Conservation (phyloP, 176 grass and related monocot species). For the Thinopyrum elongatum region DNA sequence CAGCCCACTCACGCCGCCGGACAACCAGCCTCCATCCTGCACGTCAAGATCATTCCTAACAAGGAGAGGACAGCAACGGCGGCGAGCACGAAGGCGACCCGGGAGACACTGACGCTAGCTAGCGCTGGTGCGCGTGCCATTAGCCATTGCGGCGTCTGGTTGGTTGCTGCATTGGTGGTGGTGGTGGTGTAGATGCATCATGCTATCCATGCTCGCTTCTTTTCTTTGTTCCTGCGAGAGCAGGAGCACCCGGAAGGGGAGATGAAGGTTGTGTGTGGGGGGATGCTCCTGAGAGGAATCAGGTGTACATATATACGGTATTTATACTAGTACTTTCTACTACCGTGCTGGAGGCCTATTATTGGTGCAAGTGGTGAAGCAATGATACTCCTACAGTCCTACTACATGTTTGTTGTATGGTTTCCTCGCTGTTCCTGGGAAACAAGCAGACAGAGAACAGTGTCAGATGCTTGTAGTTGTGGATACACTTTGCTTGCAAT, state of each 20-base stretch:
- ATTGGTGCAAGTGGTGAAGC: not conserved
- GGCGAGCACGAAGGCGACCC: not conserved
- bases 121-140: too few species aligned
- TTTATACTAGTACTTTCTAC: constrained; percentile 29
- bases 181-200: too few species aligned
- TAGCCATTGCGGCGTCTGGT: too few species aligned
- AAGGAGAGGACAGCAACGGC: not conserved
- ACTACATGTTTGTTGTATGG: not conserved
- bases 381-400: not conserved
- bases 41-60: too few species aligned
- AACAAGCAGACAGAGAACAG: not conserved
- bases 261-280: too few species aligned
- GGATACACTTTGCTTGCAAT: not conserved
- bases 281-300: not conserved
- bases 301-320: not conserved
- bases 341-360: too few species aligned
- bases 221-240: too few species aligned
- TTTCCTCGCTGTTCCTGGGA: not conserved
- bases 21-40: too few species aligned
- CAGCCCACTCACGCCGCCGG: too few species aligned
- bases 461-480: constrained; percentile 9
- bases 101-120: not conserved
- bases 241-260: too few species aligned
- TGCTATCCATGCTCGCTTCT: too few species aligned
- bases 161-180: too few species aligned